Evolutionary conservation across 352 stramenopile species (phyloP).

Genomic region (Globisporangium spiculum): DNA sequence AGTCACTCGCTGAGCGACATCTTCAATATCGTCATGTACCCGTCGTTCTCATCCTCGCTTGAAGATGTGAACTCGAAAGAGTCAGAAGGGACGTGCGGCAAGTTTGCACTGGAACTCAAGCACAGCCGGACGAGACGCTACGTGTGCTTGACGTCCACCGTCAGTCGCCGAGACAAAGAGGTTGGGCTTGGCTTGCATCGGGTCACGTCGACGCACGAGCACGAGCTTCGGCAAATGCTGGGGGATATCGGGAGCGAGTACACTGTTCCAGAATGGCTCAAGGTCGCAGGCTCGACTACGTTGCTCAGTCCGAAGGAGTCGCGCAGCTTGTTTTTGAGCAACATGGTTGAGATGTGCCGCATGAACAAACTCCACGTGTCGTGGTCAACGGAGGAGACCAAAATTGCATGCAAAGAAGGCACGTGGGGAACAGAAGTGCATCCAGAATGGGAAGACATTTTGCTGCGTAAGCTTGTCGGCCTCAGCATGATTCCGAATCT

Average conservation of each 20-base stretch:
- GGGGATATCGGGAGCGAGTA: slow-evolving; percentile 67
- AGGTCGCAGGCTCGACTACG: slow-evolving; percentile 68
- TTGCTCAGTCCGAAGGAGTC: slow-evolving; percentile 75
- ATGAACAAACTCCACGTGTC: slow-evolving; percentile 88
- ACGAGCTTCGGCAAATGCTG: slow-evolving; percentile 69
- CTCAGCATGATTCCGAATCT: slow-evolving; percentile 80
- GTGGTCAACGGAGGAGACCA: slow-evolving; percentile 86
- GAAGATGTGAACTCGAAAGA: slow-evolving; percentile 36
- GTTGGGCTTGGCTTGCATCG: slow-evolving; percentile 68
- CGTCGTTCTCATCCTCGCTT: slow-evolving; percentile 66
- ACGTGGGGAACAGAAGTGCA: slow-evolving; percentile 81
- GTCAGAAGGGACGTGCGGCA: slow-evolving; percentile 63
- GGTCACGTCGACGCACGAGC: slow-evolving; percentile 49
- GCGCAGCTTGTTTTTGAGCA: slow-evolving; percentile 77
- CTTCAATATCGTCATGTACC: slow-evolving; percentile 87
- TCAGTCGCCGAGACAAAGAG: slow-evolving; percentile 66
- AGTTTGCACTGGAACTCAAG: slow-evolving; percentile 86
- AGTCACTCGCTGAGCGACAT: slow-evolving; percentile 73
- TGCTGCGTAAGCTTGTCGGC: slow-evolving; percentile 77
- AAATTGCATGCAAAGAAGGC: slow-evolving; percentile 83
- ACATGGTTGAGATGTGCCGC: slow-evolving; percentile 86
- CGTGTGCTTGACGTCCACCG: slow-evolving; percentile 63
- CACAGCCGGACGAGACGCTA: slow-evolving; percentile 75
- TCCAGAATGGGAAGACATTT: slow-evolving; percentile 80
- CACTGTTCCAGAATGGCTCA: slow-evolving; percentile 60